A percentile compares a stretch with the other conserved stretches of the same genome.
Conservation (phyloP, 345 rosid species). For the Syzygium jambos region DNA sequence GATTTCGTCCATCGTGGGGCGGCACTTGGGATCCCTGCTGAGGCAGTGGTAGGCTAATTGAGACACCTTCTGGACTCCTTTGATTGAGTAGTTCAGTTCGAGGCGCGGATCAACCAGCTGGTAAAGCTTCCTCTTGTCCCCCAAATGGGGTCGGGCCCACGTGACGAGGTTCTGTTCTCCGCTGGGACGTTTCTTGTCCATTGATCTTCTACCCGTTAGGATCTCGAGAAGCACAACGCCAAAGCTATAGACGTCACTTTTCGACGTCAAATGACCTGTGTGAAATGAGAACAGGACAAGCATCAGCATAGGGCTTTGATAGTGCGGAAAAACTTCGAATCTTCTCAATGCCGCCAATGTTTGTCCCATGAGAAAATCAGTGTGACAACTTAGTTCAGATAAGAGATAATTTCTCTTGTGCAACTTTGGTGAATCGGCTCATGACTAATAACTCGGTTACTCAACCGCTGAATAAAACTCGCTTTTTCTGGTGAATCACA, state of each 20-base stretch:
- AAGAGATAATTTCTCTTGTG: not conserved
- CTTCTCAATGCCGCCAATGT: not conserved
- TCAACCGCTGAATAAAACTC: not conserved
- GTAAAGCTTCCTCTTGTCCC: slow-evolving; percentile 74
- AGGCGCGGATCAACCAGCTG: slow-evolving; percentile 78
- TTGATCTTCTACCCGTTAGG: slow-evolving; percentile 89
- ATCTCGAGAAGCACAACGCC: slow-evolving; percentile 94
- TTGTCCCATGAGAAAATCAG: not conserved
- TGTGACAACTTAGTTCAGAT: not conserved
- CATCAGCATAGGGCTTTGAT: not conserved
- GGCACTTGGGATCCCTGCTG: slow-evolving; percentile 55
- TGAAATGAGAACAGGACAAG: not conserved
- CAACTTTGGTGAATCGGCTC: not conserved
- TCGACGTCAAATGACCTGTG: slow-evolving; percentile 85
- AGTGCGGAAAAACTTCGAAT: not conserved
- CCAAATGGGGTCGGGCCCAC: slow-evolving; percentile 84
- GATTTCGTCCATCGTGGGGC: slow-evolving; percentile 66
- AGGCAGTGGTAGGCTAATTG: slow-evolving; percentile 67
- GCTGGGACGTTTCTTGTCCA: slow-evolving; percentile 88
- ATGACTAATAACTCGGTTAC: not conserved
- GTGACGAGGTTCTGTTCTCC: slow-evolving; percentile 85
- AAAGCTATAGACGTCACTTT: slow-evolving; percentile 92
- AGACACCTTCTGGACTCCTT: slow-evolving; percentile 66
- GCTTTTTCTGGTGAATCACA: not conserved
- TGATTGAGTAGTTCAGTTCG: slow-evolving; percentile 78